Conservation (phyloP, 345 rosid genomes). For the Salix exigua region DNA sequence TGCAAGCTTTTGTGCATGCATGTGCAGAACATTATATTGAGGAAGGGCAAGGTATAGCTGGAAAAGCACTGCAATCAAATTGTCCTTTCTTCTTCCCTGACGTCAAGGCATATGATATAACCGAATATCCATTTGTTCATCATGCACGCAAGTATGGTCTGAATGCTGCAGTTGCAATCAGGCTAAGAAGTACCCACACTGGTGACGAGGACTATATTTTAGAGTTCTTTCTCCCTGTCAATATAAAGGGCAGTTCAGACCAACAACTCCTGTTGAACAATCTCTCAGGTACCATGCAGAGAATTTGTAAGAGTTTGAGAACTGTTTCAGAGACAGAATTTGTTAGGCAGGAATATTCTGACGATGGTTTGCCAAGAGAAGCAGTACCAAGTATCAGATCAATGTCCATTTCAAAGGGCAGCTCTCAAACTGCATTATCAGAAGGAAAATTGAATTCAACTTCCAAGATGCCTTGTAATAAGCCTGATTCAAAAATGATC, state of each 20-base stretch:
- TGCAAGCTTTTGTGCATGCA: conserved; percentile 77
- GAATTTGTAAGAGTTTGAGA: conserved; percentile 71
- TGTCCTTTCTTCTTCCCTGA: conserved; percentile 70
- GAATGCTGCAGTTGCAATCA: conserved; percentile 88
- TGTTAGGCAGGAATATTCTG: conserved; percentile 25
- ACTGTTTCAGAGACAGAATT: conserved; percentile 61
- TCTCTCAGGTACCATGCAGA: conserved; percentile 81
- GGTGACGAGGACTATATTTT: conserved; percentile 67
- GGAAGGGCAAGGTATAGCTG: conserved; percentile 82
- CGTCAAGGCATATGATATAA: conserved; percentile 68
- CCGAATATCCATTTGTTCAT: conserved; percentile 78
- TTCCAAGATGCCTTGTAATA: conserved; percentile 24
- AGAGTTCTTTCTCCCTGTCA: conserved; percentile 80
- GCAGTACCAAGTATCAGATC: conserved; percentile 26
- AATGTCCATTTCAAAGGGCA: conserved; percentile 26
- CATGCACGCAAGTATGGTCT: conserved; percentile 81
- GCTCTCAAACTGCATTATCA: conserved; percentile 30
- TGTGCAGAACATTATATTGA: conserved; percentile 68
- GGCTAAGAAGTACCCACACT: conserved; percentile 81
- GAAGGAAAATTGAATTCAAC: conserved; percentile 34
- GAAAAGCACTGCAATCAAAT: conserved; percentile 76
- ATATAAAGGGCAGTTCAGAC: conserved; percentile 67
- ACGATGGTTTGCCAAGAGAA: conserved; percentile 29
- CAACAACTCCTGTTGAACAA: conserved; percentile 78
- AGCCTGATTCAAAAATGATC: conserved; percentile 37